Evolutionary conservation across 495 filamentous ascomycete genomes (phyloP).

Genomic region (Apiosordaria backusii): DNA sequence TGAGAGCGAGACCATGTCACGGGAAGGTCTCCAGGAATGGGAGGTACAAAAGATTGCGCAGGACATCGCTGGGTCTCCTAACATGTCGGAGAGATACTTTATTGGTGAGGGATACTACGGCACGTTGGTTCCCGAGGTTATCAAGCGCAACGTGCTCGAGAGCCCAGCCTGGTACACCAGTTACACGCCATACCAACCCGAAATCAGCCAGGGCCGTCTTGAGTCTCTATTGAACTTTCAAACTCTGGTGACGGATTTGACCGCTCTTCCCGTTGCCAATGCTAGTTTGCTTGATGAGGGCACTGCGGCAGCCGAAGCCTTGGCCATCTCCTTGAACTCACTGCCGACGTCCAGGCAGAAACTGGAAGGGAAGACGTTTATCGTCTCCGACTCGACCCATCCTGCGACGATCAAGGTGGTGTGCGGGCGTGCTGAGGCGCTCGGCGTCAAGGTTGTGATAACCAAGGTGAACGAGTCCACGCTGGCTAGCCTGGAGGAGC

Average conservation of each 20-base stretch:
- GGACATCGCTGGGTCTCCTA: constrained; percentile 65
- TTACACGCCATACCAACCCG: constrained; percentile 97
- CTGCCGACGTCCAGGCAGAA: constrained; percentile 71
- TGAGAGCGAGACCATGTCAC: not conserved
- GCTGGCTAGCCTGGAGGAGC: constrained; percentile 60
- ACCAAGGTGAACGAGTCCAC: constrained; percentile 65
- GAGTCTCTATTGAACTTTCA: constrained; percentile 97
- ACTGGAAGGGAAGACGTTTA: constrained; percentile 70
- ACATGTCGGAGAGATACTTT: constrained; percentile 57
- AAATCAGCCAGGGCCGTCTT: constrained; percentile 92
- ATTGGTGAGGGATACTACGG: constrained; percentile 89
- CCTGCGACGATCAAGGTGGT: constrained; percentile 89
- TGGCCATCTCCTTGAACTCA: constrained; percentile 87
- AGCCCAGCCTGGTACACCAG: constrained; percentile 98
- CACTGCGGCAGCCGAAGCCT: constrained; percentile 93
- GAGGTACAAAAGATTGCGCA: constrained; percentile 45
- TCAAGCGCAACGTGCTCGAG: constrained; percentile 91
- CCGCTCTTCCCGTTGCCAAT: constrained; percentile 85
- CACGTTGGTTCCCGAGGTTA: constrained; percentile 83
- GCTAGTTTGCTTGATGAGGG: constrained; percentile 92
- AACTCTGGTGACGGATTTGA: constrained; percentile 88
- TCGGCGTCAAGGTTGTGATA: constrained; percentile 75
- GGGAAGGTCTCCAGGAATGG: constrained; percentile 34
- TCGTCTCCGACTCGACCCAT: constrained; percentile 80
- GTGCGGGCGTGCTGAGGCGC: constrained; percentile 84